Conservation (phyloP, 805 yeast genomes). For the Hanseniaspora jakobsenii region DNA sequence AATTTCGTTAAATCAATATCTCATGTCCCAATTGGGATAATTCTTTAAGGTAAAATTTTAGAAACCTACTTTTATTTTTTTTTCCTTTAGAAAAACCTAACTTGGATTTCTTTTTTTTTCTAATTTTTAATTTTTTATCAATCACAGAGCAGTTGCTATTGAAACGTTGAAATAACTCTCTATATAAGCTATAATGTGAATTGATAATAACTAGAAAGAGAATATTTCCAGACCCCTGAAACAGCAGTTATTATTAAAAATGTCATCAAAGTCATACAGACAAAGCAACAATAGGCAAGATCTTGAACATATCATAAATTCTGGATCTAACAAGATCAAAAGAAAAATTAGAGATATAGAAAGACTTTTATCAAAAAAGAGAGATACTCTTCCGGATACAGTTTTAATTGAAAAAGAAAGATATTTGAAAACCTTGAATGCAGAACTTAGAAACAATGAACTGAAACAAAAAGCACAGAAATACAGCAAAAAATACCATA, state of each 20-base stretch:
- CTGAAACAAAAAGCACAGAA: slow-evolving; percentile 36
- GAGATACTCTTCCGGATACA: slow-evolving; percentile 50
- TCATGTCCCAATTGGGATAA: no score
- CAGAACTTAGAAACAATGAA: slow-evolving; percentile 44
- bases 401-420: slow-evolving; percentile 62
- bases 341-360: slow-evolving; percentile 80
- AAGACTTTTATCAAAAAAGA: slow-evolving; percentile 45
- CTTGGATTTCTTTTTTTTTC: no score
- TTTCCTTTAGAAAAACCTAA: no score
- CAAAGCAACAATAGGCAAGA: slow-evolving; percentile 22
- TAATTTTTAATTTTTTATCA: no score
- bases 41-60: no score
- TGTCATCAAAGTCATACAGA: slow-evolving; percentile 15
- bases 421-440: slow-evolving; percentile 50
- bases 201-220: no score
- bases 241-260: neutral
- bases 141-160: no score
- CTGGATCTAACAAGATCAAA: slow-evolving; percentile 47
- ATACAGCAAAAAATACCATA: slow-evolving; percentile 66
- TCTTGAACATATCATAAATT: slow-evolving; percentile 30
- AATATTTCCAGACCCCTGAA: neutral
- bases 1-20: no score
- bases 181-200: no score
- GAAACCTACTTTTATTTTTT: no score
- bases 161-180: no score